Base-by-base conservation (phyloP, 2,329 filamentous ascomycete genomes). In the Thielaviopsis euricoi region DNA sequence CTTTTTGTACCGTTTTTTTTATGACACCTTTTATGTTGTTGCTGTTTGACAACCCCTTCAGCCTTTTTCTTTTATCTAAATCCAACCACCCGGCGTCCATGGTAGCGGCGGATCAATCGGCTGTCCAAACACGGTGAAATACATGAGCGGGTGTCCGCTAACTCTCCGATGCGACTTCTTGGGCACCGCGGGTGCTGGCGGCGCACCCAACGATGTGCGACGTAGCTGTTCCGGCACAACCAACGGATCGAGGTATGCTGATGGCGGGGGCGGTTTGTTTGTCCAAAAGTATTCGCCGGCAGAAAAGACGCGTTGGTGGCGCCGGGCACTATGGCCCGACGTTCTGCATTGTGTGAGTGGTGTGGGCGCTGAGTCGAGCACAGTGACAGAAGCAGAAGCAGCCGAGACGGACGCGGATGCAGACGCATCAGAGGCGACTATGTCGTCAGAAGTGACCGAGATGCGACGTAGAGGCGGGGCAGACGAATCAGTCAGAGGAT, bases 71-170 rank as follows among this genome's bases (percentile, higher is more conserved):
- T 9, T 26, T 9, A 12, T 17, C 26, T 55, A 61, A n/a, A 60
- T 25, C 52, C 58, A 61, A 6, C 60, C 60, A 21, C 60, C 57
- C 13, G 60, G 46, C 19, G 55, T 50, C 60, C 57, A 61, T 9
- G 55, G 50, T 33, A 23, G n/a, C 21, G 51, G 51, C 21, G 46
- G 51, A 12, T 59, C 55, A 25, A 61, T 60, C 9, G 29, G 22
- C 50, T 53, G 43, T 1, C 60, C 60, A 26, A 51, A 29, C 22
- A 61, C 22, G 13, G 60, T 61, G 52, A 52, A 56, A 29, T 56
- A 58, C 17, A 59, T 33, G 25, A 61, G 23, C 48, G 53, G 53
- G 9, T 33, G 48, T n/a, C 59, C 59, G 12, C 29, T 52, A 9
- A 25, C 46, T n/a, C 59, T 29, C 6, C 25, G 53, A 22, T 13